Evolutionary conservation across 202 grass and related monocot species (phyloP).

Genomic region (Thinopyrum obtusiflorum): DNA sequence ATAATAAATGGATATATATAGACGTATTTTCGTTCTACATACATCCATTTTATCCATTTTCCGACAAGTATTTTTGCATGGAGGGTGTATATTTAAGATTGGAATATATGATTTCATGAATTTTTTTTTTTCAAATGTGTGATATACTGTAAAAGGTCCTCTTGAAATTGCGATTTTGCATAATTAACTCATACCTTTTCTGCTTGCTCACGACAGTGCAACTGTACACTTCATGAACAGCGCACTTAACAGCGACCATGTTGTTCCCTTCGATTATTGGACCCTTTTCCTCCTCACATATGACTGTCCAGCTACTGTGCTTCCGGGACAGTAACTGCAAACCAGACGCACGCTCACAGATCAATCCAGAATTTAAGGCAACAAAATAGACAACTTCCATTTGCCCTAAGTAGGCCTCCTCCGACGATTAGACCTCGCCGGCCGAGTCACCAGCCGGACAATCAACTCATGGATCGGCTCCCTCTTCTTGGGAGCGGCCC

Average conservation of each 20-base stretch:
- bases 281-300: constrained; percentile 14
- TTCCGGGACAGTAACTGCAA: background rate
- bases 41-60: too few relatives aligned
- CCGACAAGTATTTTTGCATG: too few relatives aligned
- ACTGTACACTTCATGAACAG: background rate
- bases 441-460: background rate
- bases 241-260: constrained; percentile 25
- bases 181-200: too few relatives aligned
- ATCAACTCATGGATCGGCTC: constrained; percentile 30
- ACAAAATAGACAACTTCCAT: background rate
- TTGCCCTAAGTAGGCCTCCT: constrained; percentile 16
- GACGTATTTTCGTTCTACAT: too few relatives aligned
- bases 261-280: constrained; percentile 26
- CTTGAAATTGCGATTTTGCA: too few relatives aligned
- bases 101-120: too few relatives aligned
- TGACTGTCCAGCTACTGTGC: constrained; percentile 28
- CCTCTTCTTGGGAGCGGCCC: constrained; percentile 26
- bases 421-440: background rate
- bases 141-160: too few relatives aligned
- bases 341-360: background rate
- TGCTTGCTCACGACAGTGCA: background rate
- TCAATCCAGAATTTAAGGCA: constrained; percentile 24
- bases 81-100: too few relatives aligned
- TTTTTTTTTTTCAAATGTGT: too few relatives aligned
- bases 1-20: too few relatives aligned